Percentiles rank a stretch among this genome's conserved stretches.
Conservation (phyloP, 805 yeast species). For the Metschnikowia lochheadii region DNA sequence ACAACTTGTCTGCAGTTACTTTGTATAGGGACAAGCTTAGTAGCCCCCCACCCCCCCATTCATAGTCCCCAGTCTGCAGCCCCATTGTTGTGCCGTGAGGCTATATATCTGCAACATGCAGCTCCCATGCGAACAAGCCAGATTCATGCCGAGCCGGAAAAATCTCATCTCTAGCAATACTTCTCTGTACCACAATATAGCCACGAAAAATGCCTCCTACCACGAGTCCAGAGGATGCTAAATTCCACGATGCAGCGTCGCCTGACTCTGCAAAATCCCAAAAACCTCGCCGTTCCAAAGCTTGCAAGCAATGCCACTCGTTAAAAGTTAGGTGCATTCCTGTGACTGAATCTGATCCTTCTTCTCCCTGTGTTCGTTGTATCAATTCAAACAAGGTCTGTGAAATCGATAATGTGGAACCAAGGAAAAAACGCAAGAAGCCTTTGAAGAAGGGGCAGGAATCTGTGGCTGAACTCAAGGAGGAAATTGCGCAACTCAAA, state of each 20-base stretch:
- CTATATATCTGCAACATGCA: conserved; percentile 1
- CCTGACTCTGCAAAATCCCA: conserved; percentile 5
- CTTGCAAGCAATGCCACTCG: conserved; percentile 73
- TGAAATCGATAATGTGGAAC: conserved; percentile 59
- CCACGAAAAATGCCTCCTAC: background rate
- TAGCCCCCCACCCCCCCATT: background rate
- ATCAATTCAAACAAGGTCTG: conserved; percentile 59
- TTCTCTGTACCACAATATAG: background rate
- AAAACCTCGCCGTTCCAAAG: conserved; percentile 44
- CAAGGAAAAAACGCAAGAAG: conserved; percentile 46
- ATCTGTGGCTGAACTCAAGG: conserved; percentile 19
- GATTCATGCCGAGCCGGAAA: conserved; percentile 4
- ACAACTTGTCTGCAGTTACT: background rate
- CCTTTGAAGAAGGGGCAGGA: conserved; percentile 18
- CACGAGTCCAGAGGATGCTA: background rate
- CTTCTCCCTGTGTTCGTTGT: conserved; percentile 73
- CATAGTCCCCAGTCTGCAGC: conserved; percentile 1
- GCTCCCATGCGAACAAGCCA: conserved; percentile 2
- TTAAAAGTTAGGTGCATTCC: conserved; percentile 85
- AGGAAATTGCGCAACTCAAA: conserved; percentile 19
- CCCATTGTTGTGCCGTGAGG: conserved; percentile 3
- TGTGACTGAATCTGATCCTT: conserved; percentile 50
- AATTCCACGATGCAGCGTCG: background rate
- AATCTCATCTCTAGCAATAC: conserved; percentile 2
- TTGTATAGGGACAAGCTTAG: background rate